phyloP scores from a whole-genome alignment of 306 rosid species.

The Castanea sativa region DNA sequence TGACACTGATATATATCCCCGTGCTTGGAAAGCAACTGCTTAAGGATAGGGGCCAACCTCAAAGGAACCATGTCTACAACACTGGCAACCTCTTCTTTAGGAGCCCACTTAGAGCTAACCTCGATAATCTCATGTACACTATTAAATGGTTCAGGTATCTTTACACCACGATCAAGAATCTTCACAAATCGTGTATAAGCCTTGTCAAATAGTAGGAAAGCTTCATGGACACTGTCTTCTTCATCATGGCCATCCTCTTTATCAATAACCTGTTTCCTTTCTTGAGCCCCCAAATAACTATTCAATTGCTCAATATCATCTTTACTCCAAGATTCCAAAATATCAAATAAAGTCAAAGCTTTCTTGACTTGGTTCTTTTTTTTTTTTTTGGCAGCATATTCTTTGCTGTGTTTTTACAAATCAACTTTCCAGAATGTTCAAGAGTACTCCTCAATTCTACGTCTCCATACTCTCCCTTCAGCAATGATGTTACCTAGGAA shows the following conservation, averaged over 20 bases:
- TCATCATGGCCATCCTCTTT: not conserved
- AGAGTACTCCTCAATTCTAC: no score
- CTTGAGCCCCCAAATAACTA: not conserved
- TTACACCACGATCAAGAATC: not conserved
- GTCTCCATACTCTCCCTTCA: no score
- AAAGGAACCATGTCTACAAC: not conserved
- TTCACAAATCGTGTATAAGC: not conserved
- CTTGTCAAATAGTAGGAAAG: not conserved
- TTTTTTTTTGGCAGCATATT: not conserved
- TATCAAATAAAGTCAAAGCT: not conserved
- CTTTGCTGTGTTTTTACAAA: not conserved
- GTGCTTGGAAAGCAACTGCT: not conserved
- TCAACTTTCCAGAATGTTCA: no score
- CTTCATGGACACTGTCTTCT: not conserved
- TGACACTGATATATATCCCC: not conserved
- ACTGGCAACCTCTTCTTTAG: not conserved
- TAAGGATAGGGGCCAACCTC: not conserved
- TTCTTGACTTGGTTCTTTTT: not conserved
- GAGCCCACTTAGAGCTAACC: no score
- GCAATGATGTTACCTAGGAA: not conserved
- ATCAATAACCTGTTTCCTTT: no score
- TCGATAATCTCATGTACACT: no score
- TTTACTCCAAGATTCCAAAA: not conserved
- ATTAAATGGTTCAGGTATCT: not conserved
- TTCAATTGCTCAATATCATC: not conserved